Percentiles rank a stretch among this genome's conserved stretches.
Conservation (phyloP, 2,329 filamentous ascomycete genomes). For the Ascochyta clinopodiicola region DNA sequence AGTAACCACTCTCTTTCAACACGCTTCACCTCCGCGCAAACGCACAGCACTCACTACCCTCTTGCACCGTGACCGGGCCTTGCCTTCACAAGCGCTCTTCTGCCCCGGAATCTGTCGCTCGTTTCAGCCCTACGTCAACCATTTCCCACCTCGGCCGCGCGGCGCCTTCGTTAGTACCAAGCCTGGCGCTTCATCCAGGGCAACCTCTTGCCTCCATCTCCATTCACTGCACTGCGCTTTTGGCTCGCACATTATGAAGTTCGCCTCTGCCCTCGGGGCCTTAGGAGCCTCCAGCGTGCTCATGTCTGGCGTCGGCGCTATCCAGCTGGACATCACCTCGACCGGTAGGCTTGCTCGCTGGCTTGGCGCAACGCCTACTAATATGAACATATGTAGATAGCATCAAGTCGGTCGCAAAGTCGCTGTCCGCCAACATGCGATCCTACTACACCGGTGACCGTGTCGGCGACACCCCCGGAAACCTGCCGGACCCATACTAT, state of each 20-base stretch:
- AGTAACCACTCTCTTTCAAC: slow-evolving; percentile 16
- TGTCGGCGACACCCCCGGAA: slow-evolving; percentile 65
- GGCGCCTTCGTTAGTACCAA: slow-evolving; percentile 18
- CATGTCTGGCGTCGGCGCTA: slow-evolving; percentile 39
- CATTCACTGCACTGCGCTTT: slow-evolving; percentile 15
- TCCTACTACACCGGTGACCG: slow-evolving; percentile 69
- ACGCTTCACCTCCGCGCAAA: slow-evolving; percentile 8
- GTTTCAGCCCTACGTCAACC: slow-evolving; percentile 35
- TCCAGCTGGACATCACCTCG: slow-evolving; percentile 39
- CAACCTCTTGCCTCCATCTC: slow-evolving; percentile 15
- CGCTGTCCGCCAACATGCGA: slow-evolving; percentile 67
- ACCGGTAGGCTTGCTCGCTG: slow-evolving; percentile 30
- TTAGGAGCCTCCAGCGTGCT: slow-evolving; percentile 42
- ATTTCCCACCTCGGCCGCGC: slow-evolving; percentile 17
- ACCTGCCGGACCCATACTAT: slow-evolving; percentile 56
- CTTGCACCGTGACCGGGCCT: slow-evolving; percentile 1
- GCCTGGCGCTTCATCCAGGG: slow-evolving; percentile 35
- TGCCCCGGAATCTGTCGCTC: slow-evolving; percentile 35
- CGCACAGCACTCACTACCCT: slow-evolving; percentile 6
- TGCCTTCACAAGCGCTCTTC: slow-evolving; percentile 14
- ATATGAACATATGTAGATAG: slow-evolving; percentile 57
- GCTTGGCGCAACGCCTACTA: slow-evolving; percentile 11
- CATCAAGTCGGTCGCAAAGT: slow-evolving; percentile 66
- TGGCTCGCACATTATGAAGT: slow-evolving; percentile 42
- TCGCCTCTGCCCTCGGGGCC: slow-evolving; percentile 38